Evolutionary conservation across 2,329 filamentous ascomycete species (phyloP), one percentile per base, ranked within the genome.

Genomic region (Alternaria sp.): DNA sequence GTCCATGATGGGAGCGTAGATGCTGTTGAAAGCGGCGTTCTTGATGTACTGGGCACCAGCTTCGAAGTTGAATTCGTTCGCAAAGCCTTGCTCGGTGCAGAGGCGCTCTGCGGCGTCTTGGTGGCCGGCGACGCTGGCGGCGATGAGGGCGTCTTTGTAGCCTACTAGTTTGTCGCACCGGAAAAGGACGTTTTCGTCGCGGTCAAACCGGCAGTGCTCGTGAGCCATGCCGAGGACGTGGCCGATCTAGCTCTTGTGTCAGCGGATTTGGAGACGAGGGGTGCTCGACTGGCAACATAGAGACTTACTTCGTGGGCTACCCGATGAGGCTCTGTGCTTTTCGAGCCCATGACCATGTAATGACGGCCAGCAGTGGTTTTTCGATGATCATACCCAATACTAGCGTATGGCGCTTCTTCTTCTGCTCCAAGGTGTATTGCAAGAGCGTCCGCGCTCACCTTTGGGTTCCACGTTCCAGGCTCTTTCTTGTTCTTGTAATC

Each of bases 151-250:
- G 13, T 36, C 17, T 12, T 51, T 21, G 30, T 44, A 61, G 19
- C 46, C 52, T 36, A 19, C 8, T 11, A 60, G 15, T 11, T 57
- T 60, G 10, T 49, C 13, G 51, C 61, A 61, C 3, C 57, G 50
- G 45, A 50, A 60, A 21, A 57, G 11, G 9, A 63, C 36, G 32
- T 45, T 53, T 7, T 51, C 30, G 40, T 63, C 46, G 17, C 57
- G 36, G 44, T 61, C 46, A 17, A 26, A 12, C 15, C 51, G 55
- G 21, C 26, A 36, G 11, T 63, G 61, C 23, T 63, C 61, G 25
- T 59, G 61, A 7, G 54, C 44, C 61, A 63, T 63, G 6, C 61
- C 61, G 3, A 63, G 25, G 25, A 59, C 56, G 19, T 47, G 45
- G 15, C 45, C 40, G 40, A 44, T 44, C 52, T 44, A 7, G 23